These are phyloP conservation scores for Oxytropis ochrocephala DNA, from an alignment of 306 rosid genomes.

Conservation along the genomic window DNA sequence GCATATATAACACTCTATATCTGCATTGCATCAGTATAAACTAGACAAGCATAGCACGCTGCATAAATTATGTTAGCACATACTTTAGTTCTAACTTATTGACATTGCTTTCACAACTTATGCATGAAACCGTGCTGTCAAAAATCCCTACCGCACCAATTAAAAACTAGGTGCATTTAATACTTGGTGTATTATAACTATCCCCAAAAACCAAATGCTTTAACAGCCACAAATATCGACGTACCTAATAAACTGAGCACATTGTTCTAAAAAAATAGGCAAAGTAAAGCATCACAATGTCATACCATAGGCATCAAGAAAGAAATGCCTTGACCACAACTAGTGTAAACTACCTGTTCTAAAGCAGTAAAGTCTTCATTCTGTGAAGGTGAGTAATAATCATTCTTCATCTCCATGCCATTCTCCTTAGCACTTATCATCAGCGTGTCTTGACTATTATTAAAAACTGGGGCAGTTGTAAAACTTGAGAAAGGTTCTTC, in stretches of 20 bases:
- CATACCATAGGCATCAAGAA: constrained; percentile 2
- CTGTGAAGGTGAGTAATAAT: constrained; percentile 48
- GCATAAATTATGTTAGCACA: neutral
- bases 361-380: constrained; percentile 87
- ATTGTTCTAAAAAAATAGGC: constrained; percentile 4
- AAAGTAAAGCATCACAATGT: neutral
- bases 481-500: constrained; percentile 35
- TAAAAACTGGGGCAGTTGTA: constrained; percentile 30
- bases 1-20: neutral
- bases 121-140: constrained; percentile 1
- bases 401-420: constrained; percentile 47
- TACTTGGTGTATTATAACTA: neutral
- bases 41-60: neutral
- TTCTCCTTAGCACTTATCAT: constrained; percentile 39
- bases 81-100: neutral
- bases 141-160: neutral
- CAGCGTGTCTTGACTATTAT: constrained; percentile 30
- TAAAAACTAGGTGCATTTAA: neutral
- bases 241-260: neutral
- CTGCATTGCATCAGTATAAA: neutral
- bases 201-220: neutral
- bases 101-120: neutral
- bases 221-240: neutral
- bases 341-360: constrained; percentile 70
- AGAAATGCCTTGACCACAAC: constrained; percentile 8